Percentiles rank a stretch among this genome's conserved stretches.
Conservation (phyloP, 2,329 filamentous ascomycete species). For the Apiospora saccharicola region DNA sequence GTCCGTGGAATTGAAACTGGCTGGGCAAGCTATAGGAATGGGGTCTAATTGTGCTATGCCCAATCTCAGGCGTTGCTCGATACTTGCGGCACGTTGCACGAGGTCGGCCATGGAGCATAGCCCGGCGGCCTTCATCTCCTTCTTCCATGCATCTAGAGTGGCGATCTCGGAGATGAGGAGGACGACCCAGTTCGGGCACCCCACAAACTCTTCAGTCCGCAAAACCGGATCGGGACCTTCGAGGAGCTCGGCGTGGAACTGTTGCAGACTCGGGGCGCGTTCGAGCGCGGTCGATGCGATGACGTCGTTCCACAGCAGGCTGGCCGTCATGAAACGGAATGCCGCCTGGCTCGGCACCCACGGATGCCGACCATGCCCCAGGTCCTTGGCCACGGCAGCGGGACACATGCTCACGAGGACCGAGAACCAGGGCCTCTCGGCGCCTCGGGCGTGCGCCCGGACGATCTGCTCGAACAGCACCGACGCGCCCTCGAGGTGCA, state of each 20-base stretch:
- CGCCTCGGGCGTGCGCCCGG: slow-evolving; percentile 36
- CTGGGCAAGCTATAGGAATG: slow-evolving; percentile 16
- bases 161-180: slow-evolving; percentile 62
- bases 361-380: slow-evolving; percentile 41
- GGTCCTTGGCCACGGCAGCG: slow-evolving; percentile 25
- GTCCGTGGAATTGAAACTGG: slow-evolving; percentile 32
- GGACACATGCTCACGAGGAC: slow-evolving; percentile 39
- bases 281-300: slow-evolving; percentile 56
- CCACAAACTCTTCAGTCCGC: slow-evolving; percentile 59
- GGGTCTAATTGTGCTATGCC: slow-evolving; percentile 29
- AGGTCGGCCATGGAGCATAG: slow-evolving; percentile 49
- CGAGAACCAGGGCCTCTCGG: slow-evolving; percentile 43
- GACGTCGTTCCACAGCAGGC: slow-evolving; percentile 58
- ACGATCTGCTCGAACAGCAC: slow-evolving; percentile 57
- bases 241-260: slow-evolving; percentile 51
- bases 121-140: slow-evolving; percentile 56
- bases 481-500: slow-evolving; percentile 58
- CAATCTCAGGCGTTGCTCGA: slow-evolving; percentile 31
- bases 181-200: slow-evolving; percentile 65
- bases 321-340: slow-evolving; percentile 55
- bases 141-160: slow-evolving; percentile 63
- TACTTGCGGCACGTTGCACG: slow-evolving; percentile 31
- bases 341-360: slow-evolving; percentile 56
- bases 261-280: slow-evolving; percentile 49
- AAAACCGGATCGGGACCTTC: slow-evolving; percentile 44